Conservation (phyloP, 176 grass and related monocot genomes). For the Elymus sibiricus region DNA sequence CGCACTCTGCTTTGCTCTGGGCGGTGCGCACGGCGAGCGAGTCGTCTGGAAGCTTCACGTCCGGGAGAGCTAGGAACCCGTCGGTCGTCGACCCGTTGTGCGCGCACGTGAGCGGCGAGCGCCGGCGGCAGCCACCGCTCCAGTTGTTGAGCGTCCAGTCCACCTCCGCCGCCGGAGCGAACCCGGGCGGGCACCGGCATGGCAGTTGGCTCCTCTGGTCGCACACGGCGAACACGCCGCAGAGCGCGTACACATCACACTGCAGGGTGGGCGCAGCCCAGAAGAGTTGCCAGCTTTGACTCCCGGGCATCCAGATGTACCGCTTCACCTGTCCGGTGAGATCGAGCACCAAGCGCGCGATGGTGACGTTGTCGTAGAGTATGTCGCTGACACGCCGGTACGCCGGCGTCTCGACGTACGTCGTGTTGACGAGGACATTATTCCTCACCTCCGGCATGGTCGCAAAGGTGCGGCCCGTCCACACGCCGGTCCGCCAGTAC, state of each 20-base stretch:
- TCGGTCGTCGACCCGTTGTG: neutral
- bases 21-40: neutral
- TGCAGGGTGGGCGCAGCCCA: conserved; percentile 17
- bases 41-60: neutral
- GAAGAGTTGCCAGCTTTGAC: conserved; percentile 9
- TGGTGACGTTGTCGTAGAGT: conserved; percentile 26
- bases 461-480: conserved; percentile 21
- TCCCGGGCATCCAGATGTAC: conserved; percentile 3
- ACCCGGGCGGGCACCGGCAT: conserved; percentile 28
- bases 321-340: conserved; percentile 30
- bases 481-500: conserved; percentile 40
- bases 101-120: neutral
- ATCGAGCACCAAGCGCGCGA: conserved; percentile 40
- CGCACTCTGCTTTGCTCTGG: neutral
- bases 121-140: conserved; percentile 2
- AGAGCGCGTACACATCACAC: conserved; percentile 30
- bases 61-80: neutral
- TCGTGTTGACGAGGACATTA: conserved; percentile 30
- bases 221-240: conserved; percentile 19
- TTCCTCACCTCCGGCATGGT: conserved; percentile 4
- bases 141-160: conserved; percentile 29
- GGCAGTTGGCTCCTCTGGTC: conserved; percentile 6
- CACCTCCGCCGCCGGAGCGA: neutral
- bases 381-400: conserved; percentile 16
- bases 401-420: conserved; percentile 20